These are phyloP conservation scores for Peltaster fructicola DNA, from an alignment of 2,329 filamentous ascomycete species.

Conservation along the genomic window DNA sequence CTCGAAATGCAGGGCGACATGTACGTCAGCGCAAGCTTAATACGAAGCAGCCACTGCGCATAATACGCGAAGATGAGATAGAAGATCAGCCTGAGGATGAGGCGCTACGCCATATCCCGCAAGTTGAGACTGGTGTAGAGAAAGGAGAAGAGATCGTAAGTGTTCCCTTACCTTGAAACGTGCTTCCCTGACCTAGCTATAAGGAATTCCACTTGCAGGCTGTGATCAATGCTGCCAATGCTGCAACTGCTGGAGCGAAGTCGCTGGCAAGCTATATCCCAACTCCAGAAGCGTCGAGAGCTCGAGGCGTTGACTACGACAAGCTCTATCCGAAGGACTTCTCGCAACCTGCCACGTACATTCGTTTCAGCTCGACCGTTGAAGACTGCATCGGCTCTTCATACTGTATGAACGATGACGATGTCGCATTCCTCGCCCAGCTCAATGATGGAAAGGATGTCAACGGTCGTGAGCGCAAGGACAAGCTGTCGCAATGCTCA, in stretches of 20 bases:
- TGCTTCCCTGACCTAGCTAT: conserved; percentile 11
- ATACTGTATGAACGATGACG: conserved; percentile 90
- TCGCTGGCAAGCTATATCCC: conserved; percentile 46
- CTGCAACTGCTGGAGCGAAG: conserved; percentile 38
- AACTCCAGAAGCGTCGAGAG: conserved; percentile 43
- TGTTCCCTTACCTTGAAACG: conserved; percentile 19
- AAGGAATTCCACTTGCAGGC: conserved; percentile 94
- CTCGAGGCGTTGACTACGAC: conserved; percentile 62
- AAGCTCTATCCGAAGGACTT: conserved; percentile 66
- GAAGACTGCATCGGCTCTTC: conserved; percentile 81
- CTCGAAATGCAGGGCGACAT: conserved; percentile 20
- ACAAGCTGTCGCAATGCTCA: conserved; percentile 43
- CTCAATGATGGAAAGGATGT: conserved; percentile 62
- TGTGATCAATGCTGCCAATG: conserved; percentile 48
- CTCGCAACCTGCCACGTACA: conserved; percentile 77
- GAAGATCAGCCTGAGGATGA: conserved; percentile 68
- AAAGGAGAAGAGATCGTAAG: conserved; percentile 93
- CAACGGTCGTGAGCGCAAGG: conserved; percentile 13
- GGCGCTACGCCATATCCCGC: conserved; percentile 61
- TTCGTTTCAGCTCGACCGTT: conserved; percentile 93
- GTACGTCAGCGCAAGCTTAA: conserved; percentile 79
- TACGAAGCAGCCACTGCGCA: conserved; percentile 70
- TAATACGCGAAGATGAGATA: conserved; percentile 81
- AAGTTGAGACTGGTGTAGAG: conserved; percentile 90
- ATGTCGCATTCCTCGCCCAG: conserved; percentile 65